Base-by-base conservation (phyloP, 345 rosid genomes). In the Gossypium raimondii region DNA sequence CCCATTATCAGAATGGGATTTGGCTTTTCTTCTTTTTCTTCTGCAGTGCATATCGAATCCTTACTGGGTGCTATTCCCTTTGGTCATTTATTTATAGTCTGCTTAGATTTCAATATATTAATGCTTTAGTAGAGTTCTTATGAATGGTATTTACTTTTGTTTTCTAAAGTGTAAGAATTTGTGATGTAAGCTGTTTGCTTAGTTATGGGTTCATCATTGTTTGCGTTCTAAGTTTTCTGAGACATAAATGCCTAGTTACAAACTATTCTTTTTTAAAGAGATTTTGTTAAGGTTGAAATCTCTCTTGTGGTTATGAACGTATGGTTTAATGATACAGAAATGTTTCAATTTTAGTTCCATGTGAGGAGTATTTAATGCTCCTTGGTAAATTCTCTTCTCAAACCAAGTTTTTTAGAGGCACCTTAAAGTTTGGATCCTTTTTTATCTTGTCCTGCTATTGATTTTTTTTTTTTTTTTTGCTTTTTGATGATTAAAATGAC, bases 401-500 rank as follows among this genome's bases (percentile, higher is more conserved):
- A 61, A 73, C 25, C 17, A 64, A 20, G 27, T 48, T 48, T 71
- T 57, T 44, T 56, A 14, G 8, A 47, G 9, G 20, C 34, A 62
- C 12, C 64, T 27, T 67, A 50, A 67, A 80, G 20, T 9, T 67
- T 59, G 18, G 4, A 44, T 71, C 73, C 64, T 77, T 17, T 4
- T 8, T 34, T 43, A 50, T 61, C 63, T n/a, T 65, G 48, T 18
- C 22, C 4, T 74, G 47, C 44, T 75, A 44, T 44, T 56, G 64
- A 53, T 2, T 18, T 56, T 20, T 66, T 51, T 51, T 25, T 56
- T 20, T 51, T 20, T 20, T 4, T 51, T 27, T 59, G 17, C 55
- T 51, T 61, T 74, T 63, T 17, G n/a, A 66, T 59, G 20, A 34
- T 48, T 75, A 74, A 44, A 38, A 71, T 71, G 69, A 69, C 17